phyloP scores from a whole-genome alignment of 2,329 filamentous ascomycete species.

The Neonectria punicea region DNA sequence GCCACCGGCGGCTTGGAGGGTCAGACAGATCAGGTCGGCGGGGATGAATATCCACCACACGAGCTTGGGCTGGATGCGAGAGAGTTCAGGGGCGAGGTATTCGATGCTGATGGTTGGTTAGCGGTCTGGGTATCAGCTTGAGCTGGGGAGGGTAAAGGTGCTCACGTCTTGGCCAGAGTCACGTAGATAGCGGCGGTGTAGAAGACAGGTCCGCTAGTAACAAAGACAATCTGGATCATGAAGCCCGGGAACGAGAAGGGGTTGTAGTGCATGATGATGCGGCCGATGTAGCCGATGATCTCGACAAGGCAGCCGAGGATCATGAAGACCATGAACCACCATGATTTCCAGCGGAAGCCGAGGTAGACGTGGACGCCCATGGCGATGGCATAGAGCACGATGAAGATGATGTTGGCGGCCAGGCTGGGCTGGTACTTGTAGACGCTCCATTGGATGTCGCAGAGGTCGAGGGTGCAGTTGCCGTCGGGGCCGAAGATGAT shows the following conservation, averaged over 20 bases:
- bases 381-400: conserved; percentile 57
- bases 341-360: conserved; percentile 55
- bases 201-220: conserved; percentile 54
- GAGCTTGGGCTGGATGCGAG: conserved; percentile 53
- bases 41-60: conserved; percentile 61
- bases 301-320: conserved; percentile 65
- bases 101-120: conserved; percentile 48
- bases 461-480: conserved; percentile 62
- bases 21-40: conserved; percentile 64
- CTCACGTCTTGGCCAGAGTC: conserved; percentile 59
- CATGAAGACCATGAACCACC: conserved; percentile 60
- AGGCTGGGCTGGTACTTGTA: conserved; percentile 60
- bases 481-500: conserved; percentile 56
- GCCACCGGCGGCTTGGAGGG: conserved; percentile 66
- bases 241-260: conserved; percentile 69
- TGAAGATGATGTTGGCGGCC: conserved; percentile 54
- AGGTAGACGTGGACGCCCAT: conserved; percentile 55
- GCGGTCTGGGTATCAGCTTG: not conserved
- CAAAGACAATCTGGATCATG: conserved; percentile 67
- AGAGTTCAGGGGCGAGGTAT: conserved; percentile 50
- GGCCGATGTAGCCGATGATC: conserved; percentile 70
- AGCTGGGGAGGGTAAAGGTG: not conserved
- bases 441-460: conserved; percentile 56
- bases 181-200: conserved; percentile 73
- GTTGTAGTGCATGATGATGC: conserved; percentile 65